phyloP scores from a whole-genome alignment of 805 yeast species.

The Yarrowia bubula region DNA sequence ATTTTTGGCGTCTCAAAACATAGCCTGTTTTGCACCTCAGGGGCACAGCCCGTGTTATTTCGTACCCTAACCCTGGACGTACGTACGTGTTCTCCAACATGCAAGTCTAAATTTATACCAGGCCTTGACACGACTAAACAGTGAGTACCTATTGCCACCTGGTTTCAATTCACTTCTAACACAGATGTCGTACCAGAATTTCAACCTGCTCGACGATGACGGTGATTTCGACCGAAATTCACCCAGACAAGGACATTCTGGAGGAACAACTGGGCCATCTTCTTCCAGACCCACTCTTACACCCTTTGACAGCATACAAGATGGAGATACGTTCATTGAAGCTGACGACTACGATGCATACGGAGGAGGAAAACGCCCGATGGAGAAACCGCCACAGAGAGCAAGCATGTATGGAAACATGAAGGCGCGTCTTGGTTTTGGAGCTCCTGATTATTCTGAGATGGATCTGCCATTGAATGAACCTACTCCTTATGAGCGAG shows the following conservation, averaged over 20 bases:
- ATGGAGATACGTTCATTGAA: conserved; percentile 23
- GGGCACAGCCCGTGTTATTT: background rate
- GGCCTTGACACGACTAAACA: background rate
- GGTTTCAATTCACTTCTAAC: background rate
- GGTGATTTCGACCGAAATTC: background rate
- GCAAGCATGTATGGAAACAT: conserved; percentile 34
- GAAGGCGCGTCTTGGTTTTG: conserved; percentile 35
- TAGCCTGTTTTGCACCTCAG: background rate
- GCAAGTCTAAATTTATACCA: conserved; percentile 20
- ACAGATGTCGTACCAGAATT: conserved; percentile 24
- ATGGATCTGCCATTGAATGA: conserved; percentile 38
- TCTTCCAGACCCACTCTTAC: conserved; percentile 12
- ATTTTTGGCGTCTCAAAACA: too few relatives aligned
- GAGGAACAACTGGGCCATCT: too few relatives aligned
- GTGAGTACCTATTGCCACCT: background rate
- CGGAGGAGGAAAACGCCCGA: conserved; percentile 6
- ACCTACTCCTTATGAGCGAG: background rate
- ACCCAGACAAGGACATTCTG: background rate
- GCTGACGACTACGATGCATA: conserved; percentile 24
- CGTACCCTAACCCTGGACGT: background rate
- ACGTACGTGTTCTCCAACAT: conserved; percentile 24
- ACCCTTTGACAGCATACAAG: conserved; percentile 17
- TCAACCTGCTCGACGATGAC: conserved; percentile 24
- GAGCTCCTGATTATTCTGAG: conserved; percentile 33
- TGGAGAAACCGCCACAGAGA: conserved; percentile 28